A percentile compares a stretch with the other conserved stretches of the same genome.
phyloP scores from a whole-genome alignment of 2,329 filamentous ascomycete genomes.

The Amesomyces nigricolor region DNA sequence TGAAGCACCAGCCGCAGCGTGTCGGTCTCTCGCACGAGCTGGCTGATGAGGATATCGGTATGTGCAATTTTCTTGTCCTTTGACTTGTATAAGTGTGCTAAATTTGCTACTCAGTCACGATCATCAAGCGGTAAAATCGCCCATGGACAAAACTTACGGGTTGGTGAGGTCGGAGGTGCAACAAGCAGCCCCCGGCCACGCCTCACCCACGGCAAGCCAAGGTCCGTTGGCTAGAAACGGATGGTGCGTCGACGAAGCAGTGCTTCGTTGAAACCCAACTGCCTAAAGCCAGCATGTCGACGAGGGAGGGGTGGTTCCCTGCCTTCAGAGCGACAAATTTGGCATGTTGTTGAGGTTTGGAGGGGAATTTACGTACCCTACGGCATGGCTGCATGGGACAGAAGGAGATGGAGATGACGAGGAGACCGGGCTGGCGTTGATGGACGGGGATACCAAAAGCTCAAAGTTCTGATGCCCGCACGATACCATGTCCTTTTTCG shows the following conservation, averaged over 20 bases:
- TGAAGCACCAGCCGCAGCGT: slow-evolving; percentile 97
- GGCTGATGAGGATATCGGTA: slow-evolving; percentile 94
- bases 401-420: not conserved
- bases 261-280: not conserved
- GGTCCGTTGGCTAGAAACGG: not conserved
- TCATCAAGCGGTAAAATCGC: slow-evolving; percentile 56
- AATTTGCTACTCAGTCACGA: slow-evolving; percentile 47
- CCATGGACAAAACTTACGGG: not conserved
- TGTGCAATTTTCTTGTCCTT: slow-evolving; percentile 34
- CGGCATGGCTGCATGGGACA: not conserved
- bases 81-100: not conserved
- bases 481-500: not conserved
- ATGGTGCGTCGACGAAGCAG: not conserved
- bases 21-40: slow-evolving; percentile 89
- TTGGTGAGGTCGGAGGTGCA: not conserved
- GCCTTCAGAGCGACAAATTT: not conserved
- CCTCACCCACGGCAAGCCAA: slow-evolving; percentile 1
- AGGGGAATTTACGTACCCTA: no score
- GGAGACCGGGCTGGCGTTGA: not conserved
- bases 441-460: not conserved
- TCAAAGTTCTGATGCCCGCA: not conserved
- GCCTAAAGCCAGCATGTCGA: not conserved
- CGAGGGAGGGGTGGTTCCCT: not conserved
- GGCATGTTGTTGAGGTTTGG: no score
- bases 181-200: not conserved